Evolutionary conservation across 306 rosid species (phyloP).

Genomic region (Astragalus membranaceus): DNA sequence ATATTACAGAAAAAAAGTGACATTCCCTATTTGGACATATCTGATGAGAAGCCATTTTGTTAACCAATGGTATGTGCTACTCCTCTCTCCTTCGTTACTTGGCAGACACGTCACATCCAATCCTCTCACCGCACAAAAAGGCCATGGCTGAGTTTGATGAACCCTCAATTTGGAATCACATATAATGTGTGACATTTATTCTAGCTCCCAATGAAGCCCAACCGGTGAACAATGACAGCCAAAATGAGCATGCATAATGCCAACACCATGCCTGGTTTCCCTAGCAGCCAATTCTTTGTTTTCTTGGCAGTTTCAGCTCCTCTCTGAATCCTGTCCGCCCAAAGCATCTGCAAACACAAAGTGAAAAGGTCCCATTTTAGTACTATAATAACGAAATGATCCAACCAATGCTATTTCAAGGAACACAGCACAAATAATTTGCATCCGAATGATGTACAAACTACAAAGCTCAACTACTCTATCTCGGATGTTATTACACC

Average conservation of each 20-base stretch:
- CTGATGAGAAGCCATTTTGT: slow-evolving; percentile 23
- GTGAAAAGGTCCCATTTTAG: slow-evolving; percentile 8
- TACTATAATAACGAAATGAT: neutral
- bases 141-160: slow-evolving; percentile 15
- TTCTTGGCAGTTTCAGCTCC: slow-evolving; percentile 74
- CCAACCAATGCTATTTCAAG: neutral
- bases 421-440: neutral
- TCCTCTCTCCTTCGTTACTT: slow-evolving; percentile 3
- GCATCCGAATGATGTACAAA: slow-evolving; percentile 11
- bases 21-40: slow-evolving; percentile 5
- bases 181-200: neutral
- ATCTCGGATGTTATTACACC: neutral
- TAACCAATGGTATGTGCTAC: slow-evolving; percentile 5
- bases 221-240: slow-evolving; percentile 73
- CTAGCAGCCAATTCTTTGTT: slow-evolving; percentile 84
- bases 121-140: neutral
- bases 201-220: slow-evolving; percentile 87
- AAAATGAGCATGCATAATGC: slow-evolving; percentile 82
- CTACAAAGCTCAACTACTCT: slow-evolving; percentile 4
- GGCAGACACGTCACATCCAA: slow-evolving; percentile 5
- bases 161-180: neutral
- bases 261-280: slow-evolving; percentile 67
- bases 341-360: slow-evolving; percentile 63
- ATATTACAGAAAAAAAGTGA: slow-evolving; percentile 16
- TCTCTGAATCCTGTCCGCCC: slow-evolving; percentile 86